These are phyloP conservation scores for Kwoniella shandongensis DNA, from an alignment of 768 basidiomycete species.

Conservation along the genomic window DNA sequence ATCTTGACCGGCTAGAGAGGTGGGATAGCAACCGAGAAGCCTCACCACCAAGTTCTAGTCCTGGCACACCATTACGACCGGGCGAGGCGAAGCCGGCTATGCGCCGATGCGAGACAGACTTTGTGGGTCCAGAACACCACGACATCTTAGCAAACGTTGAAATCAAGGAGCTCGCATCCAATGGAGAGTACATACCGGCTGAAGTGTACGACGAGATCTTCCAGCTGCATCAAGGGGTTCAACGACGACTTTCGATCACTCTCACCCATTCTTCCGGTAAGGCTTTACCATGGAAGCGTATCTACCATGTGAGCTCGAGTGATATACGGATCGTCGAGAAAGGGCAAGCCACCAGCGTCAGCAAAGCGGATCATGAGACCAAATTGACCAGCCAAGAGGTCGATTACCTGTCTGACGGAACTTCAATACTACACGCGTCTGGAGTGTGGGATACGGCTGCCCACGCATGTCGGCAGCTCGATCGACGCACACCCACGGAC, in stretches of 20 bases:
- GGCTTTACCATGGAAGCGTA: constrained; percentile 81
- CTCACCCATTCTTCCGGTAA: constrained; percentile 84
- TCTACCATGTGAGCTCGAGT: constrained; percentile 73
- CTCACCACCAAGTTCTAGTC: not conserved
- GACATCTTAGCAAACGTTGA: constrained; percentile 83
- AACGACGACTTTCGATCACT: constrained; percentile 73
- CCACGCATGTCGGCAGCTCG: constrained; percentile 80
- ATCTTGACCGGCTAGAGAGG: constrained; percentile 81
- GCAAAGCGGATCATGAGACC: constrained; percentile 61
- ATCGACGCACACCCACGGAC: constrained; percentile 68
- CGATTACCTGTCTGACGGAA: constrained; percentile 81
- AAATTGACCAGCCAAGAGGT: constrained; percentile 67
- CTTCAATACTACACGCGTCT: constrained; percentile 66
- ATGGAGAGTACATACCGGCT: constrained; percentile 79
- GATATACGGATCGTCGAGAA: constrained; percentile 81
- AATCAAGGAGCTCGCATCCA: constrained; percentile 78
- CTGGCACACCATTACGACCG: constrained; percentile 55
- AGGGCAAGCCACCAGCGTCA: constrained; percentile 57
- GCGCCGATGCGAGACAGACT: constrained; percentile 90
- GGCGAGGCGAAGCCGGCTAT: constrained; percentile 58
- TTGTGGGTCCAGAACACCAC: constrained; percentile 80
- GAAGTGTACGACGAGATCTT: constrained; percentile 83
- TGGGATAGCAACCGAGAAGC: constrained; percentile 89
- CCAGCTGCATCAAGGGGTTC: constrained; percentile 87
- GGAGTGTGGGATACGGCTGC: constrained; percentile 91